Base-by-base conservation (phyloP, 139 green algal genomes). In the Penium margaritaceum region DNA sequence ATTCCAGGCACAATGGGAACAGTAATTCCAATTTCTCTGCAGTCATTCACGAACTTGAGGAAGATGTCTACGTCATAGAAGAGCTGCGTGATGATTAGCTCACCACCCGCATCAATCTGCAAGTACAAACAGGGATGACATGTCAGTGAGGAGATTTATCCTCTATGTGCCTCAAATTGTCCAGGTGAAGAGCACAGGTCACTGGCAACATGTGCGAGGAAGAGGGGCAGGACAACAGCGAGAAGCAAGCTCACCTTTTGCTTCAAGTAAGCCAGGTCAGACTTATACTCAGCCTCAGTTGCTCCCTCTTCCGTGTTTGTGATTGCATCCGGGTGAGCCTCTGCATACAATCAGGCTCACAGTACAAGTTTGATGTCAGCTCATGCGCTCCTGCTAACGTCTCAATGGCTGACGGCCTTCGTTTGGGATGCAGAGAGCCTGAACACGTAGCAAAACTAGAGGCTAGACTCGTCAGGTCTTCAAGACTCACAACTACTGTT, bases 61-160 rank as follows among this genome's bases (percentile, higher is more conserved):
- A 93, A 98, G 15, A 80, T 57, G 58, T 93, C 90, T 12, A 89
- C 84, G 35, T 97, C 89, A 75, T 98, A 98, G 83, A 98, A 96
- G 1, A 98, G 89, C 74, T 86, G 80, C 15, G 93, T 97, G 38
- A 98, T 85, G 46, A 98, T 89, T 54, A 98, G 78, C 27, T 98
- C 89, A 7, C 70, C 93, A 17, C 93, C 93, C 0, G 93, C 93
- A 0, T 98, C 92, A 9, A 96, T 37, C 74, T 80, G 63, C 32
- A 24, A 15, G 60, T 21, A 53, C 19, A 70, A 47, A n/a, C n/a
- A n/a, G n/a, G n/a, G n/a, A n/a, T n/a, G n/a, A 17, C 14, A 17
- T 54, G 17, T 24, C 43, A 54, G 43, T 17, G 17, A 54, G 17
- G 14, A 54, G 43, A 14, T 17, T 54, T 14, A 24, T 54, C 15